Evolutionary conservation across 148 eudicot species (phyloP).

Genomic region (Camellia sinensis): DNA sequence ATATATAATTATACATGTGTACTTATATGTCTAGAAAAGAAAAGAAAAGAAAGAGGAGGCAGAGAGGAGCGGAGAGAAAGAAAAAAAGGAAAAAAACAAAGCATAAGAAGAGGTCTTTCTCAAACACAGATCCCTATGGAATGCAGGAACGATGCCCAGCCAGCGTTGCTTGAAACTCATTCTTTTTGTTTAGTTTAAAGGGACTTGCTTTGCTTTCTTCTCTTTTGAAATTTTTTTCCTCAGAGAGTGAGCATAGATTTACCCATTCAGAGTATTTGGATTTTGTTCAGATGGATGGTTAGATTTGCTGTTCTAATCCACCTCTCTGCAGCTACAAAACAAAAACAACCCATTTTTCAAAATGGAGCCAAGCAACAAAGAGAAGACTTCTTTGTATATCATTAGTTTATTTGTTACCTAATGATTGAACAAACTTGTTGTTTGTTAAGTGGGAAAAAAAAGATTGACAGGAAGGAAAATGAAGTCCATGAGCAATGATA

Average conservation of each 20-base stretch:
- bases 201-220: slow-evolving; percentile 37
- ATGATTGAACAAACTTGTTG: slow-evolving; percentile 26
- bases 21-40: background rate
- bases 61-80: slow-evolving; percentile 23
- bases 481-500: slow-evolving; percentile 54
- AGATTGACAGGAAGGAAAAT: slow-evolving; percentile 23
- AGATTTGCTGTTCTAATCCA: slow-evolving; percentile 23
- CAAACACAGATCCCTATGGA: slow-evolving; percentile 77
- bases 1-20: background rate
- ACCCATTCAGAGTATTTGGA: slow-evolving; percentile 14
- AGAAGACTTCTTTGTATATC: slow-evolving; percentile 11
- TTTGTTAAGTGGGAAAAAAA: background rate
- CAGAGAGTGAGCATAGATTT: slow-evolving; percentile 23
- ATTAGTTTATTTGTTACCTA: slow-evolving; percentile 38
- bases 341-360: slow-evolving; percentile 28
- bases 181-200: slow-evolving; percentile 54
- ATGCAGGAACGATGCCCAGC: slow-evolving; percentile 41
- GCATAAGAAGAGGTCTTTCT: slow-evolving; percentile 64
- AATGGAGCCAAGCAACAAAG: slow-evolving; percentile 18
- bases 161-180: slow-evolving; percentile 49
- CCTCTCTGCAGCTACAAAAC: slow-evolving; percentile 42
- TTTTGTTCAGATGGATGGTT: slow-evolving; percentile 36
- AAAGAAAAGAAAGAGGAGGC: slow-evolving; percentile 21
- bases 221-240: slow-evolving; percentile 32
- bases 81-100: slow-evolving; percentile 27